Conservation (phyloP, 2,329 filamentous ascomycete genomes). For the Botrytis squamosa region DNA sequence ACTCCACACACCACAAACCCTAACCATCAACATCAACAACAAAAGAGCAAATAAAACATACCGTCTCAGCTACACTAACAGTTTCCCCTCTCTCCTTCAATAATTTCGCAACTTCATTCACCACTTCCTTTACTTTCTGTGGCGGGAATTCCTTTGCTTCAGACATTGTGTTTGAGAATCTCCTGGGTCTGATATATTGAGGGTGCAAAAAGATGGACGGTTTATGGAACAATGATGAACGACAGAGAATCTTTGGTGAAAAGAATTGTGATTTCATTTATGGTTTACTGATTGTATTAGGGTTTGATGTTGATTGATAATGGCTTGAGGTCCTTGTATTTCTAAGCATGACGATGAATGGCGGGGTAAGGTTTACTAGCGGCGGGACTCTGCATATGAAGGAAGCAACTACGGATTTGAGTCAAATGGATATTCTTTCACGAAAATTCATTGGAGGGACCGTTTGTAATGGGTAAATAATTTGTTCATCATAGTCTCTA, state of each 20-base stretch:
- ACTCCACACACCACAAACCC: background rate
- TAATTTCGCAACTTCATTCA: constrained; percentile 50
- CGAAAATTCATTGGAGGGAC: background rate
- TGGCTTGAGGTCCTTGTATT: background rate
- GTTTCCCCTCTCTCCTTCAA: constrained; percentile 56
- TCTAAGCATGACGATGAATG: constrained; percentile 20
- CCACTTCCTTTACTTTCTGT: constrained; percentile 33
- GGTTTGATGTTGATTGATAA: background rate
- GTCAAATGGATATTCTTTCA: background rate
- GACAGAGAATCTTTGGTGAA: background rate
- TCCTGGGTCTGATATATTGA: background rate
- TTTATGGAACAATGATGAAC: background rate
- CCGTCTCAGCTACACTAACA: constrained; percentile 61
- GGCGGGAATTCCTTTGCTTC: constrained; percentile 32
- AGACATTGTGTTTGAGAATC: constrained; percentile 2
- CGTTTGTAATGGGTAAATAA: background rate
- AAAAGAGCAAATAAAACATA: constrained; percentile 34
- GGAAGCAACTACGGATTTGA: background rate
- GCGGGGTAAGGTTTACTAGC: constrained; percentile 9
- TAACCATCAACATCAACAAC: background rate
- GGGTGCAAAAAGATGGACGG: background rate
- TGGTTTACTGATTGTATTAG: background rate
- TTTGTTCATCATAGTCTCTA: background rate
- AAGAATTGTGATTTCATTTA: constrained; percentile 12
- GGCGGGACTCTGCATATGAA: constrained; percentile 16